Conservation (phyloP, 495 filamentous ascomycete genomes). For the Pseudotulostoma volvatum region DNA sequence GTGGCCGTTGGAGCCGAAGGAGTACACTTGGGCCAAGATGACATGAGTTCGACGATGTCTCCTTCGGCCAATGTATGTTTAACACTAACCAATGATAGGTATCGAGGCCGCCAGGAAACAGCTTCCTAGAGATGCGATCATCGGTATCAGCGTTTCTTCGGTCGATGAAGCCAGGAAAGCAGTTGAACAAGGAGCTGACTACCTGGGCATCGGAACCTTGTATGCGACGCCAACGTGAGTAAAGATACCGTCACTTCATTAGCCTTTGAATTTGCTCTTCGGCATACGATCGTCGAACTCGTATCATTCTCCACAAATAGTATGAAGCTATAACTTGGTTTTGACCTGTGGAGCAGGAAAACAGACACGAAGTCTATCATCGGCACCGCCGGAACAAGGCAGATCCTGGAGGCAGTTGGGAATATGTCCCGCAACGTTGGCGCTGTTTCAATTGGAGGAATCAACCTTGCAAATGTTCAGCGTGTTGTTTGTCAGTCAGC, state of each 20-base stretch:
- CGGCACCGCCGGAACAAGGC: constrained; percentile 57
- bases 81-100: constrained; percentile 24
- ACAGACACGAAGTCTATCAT: constrained; percentile 68
- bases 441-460: constrained; percentile 74
- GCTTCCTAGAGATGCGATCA: constrained; percentile 53
- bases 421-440: constrained; percentile 27
- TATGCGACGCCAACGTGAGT: constrained; percentile 67
- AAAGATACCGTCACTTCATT: too few species aligned
- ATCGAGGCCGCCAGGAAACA: constrained; percentile 49
- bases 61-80: too few species aligned
- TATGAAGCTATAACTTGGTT: too few species aligned
- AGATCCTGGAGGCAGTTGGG: constrained; percentile 46
- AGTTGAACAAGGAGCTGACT: constrained; percentile 57
- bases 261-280: too few species aligned
- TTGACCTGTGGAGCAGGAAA: constrained; percentile 25
- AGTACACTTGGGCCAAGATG: constrained; percentile 89
- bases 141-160: constrained; percentile 57
- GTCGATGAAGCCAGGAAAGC: constrained; percentile 50
- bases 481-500: constrained; percentile 52
- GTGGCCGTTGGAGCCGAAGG: constrained; percentile 75
- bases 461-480: constrained; percentile 64
- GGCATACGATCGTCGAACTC: too few species aligned
- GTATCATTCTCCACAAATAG: too few species aligned
- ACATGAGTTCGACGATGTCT: constrained; percentile 72
- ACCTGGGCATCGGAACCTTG: constrained; percentile 77